Conservation (phyloP, 1,284 basidiomycete species). For the Moesziomyces antarcticus region DNA sequence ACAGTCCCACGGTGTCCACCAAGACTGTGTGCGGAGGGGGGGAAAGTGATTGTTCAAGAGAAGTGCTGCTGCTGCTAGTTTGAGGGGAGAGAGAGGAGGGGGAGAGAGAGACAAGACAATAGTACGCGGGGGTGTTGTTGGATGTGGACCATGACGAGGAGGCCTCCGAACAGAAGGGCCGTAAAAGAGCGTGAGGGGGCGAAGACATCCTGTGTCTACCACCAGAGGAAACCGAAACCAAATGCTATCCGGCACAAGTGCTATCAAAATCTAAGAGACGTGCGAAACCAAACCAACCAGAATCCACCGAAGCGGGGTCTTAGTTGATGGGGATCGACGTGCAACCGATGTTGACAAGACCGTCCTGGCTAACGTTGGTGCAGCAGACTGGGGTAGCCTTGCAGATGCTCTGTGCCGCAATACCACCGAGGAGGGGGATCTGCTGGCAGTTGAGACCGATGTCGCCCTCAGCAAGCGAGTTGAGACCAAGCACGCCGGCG, state of each 20-base stretch:
- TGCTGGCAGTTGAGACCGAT: constrained; percentile 53
- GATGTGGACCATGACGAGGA: constrained; percentile 23
- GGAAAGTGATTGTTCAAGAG: constrained; percentile 8
- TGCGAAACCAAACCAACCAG: neutral
- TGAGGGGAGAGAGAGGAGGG: constrained; percentile 10
- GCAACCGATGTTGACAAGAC: constrained; percentile 58
- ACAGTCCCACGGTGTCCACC: constrained; percentile 17
- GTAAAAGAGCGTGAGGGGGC: constrained; percentile 8
- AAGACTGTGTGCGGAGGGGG: constrained; percentile 3
- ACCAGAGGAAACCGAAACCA: constrained; percentile 6
- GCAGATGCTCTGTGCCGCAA: constrained; percentile 44
- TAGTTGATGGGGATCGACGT: constrained; percentile 56
- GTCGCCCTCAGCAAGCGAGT: constrained; percentile 32
- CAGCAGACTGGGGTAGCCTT: constrained; percentile 54
- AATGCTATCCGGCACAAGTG: constrained; percentile 9
- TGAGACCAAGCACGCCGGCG: constrained; percentile 47
- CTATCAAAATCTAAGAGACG: constrained; percentile 1
- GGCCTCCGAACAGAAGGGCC: constrained; percentile 3
- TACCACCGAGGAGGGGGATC: constrained; percentile 42
- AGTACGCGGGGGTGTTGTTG: constrained; percentile 13
- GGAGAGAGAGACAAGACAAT: constrained; percentile 9
- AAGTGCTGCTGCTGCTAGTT: constrained; percentile 34
- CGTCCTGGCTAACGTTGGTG: constrained; percentile 52
- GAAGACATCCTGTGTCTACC: constrained; percentile 32
- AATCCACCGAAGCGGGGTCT: constrained; percentile 2